Evolutionary conservation across 352 stramenopile species (phyloP).

Genomic region (Blastocystis hominis): DNA sequence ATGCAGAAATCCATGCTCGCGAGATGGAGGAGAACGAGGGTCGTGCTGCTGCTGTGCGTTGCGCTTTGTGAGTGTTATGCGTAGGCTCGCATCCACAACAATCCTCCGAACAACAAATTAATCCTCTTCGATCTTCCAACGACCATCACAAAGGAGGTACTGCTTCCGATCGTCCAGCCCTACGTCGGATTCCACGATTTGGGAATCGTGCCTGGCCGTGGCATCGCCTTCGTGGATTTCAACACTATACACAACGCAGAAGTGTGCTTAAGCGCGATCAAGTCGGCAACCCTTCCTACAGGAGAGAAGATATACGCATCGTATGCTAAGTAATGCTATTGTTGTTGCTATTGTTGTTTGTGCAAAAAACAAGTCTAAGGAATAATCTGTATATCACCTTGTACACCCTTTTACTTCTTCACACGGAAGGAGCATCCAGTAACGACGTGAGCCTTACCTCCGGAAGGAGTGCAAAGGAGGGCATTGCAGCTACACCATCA

Average conservation of each 20-base stretch:
- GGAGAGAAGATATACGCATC: conserved; percentile 38
- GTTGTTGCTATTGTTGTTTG: neutral
- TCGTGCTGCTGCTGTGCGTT: neutral
- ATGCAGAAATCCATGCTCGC: conserved; percentile 4
- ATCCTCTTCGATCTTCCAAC: conserved; percentile 41
- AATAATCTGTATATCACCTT: conserved; percentile 44
- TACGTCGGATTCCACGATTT: conserved; percentile 23
- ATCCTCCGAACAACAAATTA: conserved; percentile 34
- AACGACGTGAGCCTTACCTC: conserved; percentile 56
- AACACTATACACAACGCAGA: conserved; percentile 9
- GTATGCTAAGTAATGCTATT: conserved; percentile 20
- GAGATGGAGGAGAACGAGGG: neutral
- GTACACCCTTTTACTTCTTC: conserved; percentile 30
- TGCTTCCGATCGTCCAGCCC: conserved; percentile 30
- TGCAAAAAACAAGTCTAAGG: neutral
- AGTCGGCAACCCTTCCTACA: neutral
- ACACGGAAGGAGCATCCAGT: conserved; percentile 29
- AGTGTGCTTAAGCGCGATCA: conserved; percentile 26
- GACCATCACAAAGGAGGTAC: neutral
- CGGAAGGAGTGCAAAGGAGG: conserved; percentile 52
- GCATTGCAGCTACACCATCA: conserved; percentile 40
- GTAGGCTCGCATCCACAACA: conserved; percentile 36
- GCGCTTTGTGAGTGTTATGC: neutral
- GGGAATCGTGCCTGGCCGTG: conserved; percentile 41
- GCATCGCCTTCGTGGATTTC: conserved; percentile 56